Evolutionary conservation across 1,139 yeast genomes (phyloP).

Genomic region (Kodamaea fungicola): DNA sequence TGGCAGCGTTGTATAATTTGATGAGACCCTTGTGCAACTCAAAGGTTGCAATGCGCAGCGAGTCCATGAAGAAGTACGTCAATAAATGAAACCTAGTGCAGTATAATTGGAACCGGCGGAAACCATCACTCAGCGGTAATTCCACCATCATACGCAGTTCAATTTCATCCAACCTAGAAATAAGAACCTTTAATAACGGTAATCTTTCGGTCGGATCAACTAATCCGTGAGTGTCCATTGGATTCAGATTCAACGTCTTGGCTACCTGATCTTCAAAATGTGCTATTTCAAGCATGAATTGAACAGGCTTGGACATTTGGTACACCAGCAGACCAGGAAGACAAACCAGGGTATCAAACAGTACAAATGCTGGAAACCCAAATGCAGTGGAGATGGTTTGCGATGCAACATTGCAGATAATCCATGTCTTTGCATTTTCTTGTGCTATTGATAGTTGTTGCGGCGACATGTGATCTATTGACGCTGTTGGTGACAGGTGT

Average conservation of each 20-base stretch:
- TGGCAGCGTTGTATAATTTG: constrained; percentile 74
- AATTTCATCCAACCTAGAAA: constrained; percentile 69
- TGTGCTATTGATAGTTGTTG: constrained; percentile 45
- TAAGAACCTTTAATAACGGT: constrained; percentile 67
- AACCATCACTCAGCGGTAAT: constrained; percentile 48
- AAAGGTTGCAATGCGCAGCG: constrained; percentile 48
- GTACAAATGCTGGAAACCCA: constrained; percentile 91
- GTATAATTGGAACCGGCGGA: constrained; percentile 63
- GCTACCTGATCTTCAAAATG: constrained; percentile 84
- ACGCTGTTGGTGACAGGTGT: constrained; percentile 56
- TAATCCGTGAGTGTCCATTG: constrained; percentile 64
- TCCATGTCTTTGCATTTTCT: constrained; percentile 89
- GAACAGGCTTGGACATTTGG: constrained; percentile 58
- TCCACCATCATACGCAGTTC: constrained; percentile 48
- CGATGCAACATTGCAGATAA: constrained; percentile 84
- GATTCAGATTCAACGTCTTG: constrained; percentile 69
- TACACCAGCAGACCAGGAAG: constrained; percentile 24
- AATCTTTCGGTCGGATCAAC: constrained; percentile 66
- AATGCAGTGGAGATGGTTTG: constrained; percentile 89
- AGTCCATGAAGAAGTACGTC: constrained; percentile 78
- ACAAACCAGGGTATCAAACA: constrained; percentile 72
- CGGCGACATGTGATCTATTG: constrained; percentile 15
- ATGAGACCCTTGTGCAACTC: constrained; percentile 75
- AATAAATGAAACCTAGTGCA: constrained; percentile 76
- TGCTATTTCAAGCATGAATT: constrained; percentile 77